Evolutionary conservation across 345 rosid species (phyloP), one percentile per base, ranked within the genome.

Genomic region (Salix viminalis): DNA sequence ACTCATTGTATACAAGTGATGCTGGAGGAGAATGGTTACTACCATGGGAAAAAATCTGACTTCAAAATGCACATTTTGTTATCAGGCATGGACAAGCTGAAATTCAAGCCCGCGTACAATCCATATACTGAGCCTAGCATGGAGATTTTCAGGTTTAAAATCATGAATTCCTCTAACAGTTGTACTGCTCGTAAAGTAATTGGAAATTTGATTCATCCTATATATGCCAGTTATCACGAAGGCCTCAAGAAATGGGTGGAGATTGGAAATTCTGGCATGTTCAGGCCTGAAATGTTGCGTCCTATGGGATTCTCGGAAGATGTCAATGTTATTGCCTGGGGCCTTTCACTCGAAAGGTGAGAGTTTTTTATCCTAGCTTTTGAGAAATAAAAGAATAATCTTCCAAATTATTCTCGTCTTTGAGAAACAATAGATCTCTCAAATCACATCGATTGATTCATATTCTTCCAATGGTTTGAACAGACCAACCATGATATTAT

Each of bases 101-200:
- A 85, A 11, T 96, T 96, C 92, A 93, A 92, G 88, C 97, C 94
- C 76, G 95, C 98, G 52, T 93, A 96, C 85, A 96, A 96, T 82
- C 99, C 99, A 14, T 96, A 96, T 65, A 96, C 99, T 0, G 98
- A 96, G 67, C 99, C 99, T 30, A 93, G 97, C 86, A 93, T 96
- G 97, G 97, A 93, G 81, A 90, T 96, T 64, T 93, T 91, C 91
- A 93, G 97, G 99, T 91, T 79, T 73, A 44, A 52, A 71, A 19
- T 68, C 16, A 41, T 52, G 46, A 44, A 41, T 66, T 50, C 68
- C 73, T 41, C 4, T 71, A 56, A 58, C 69, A 21, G 11, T 54
- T 67, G 19, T 52, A 2, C 61, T 80, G 9, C 65, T 13, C 39
- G 19, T 52, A 74, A 41, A 42, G 24, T 36, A 15, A 65, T 54